These are phyloP conservation scores for Eucalyptus regnans DNA, from an alignment of 345 rosid species.

Conservation along the genomic window DNA sequence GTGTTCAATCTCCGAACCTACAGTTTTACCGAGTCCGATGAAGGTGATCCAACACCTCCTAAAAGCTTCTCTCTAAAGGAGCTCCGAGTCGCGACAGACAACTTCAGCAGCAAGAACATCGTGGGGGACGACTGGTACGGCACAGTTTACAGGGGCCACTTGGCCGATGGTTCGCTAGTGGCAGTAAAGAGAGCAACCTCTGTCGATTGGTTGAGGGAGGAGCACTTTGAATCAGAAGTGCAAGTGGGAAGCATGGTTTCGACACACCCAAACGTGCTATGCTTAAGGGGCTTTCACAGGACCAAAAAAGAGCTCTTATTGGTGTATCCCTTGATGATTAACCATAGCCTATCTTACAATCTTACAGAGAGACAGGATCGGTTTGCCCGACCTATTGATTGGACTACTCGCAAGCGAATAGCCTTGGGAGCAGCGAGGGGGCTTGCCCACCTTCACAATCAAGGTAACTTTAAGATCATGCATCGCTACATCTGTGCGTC, in stretches of 20 bases:
- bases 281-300: background rate
- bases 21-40: too few relatives aligned
- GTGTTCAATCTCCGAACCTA: background rate
- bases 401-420: background rate
- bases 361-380: background rate
- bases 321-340: background rate
- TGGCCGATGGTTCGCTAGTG: background rate
- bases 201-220: too few relatives aligned
- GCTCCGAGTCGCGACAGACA: background rate
- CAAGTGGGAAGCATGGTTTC: background rate
- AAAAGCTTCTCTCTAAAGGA: background rate
- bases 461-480: background rate
- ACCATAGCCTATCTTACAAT: too few relatives aligned
- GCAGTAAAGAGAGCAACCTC: background rate
- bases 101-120: too few relatives aligned
- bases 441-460: background rate
- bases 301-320: background rate
- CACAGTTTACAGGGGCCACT: background rate
- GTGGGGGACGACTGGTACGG: too few relatives aligned
- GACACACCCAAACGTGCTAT: background rate
- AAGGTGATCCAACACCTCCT: too few relatives aligned
- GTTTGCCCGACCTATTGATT: background rate
- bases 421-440: background rate
- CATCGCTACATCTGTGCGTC: background rate
- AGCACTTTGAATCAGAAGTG: background rate